Percentiles rank a stretch among this genome's conserved stretches.
Evolutionary conservation across 805 yeast genomes (phyloP).

Genomic region (Saccharomycopsis fibuligera): DNA sequence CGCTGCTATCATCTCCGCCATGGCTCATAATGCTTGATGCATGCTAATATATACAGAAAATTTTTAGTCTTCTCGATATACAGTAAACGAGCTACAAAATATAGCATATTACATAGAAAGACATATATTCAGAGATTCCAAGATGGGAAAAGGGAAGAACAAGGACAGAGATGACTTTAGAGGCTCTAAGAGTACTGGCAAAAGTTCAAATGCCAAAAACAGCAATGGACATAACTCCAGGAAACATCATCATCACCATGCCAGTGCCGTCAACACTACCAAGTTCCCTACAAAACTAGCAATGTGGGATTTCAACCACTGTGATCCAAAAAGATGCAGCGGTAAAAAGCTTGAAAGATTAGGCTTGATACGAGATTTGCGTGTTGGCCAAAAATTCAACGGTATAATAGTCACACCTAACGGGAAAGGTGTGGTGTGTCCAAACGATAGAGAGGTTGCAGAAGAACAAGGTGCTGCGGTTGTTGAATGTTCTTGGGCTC

Average conservation of each 20-base stretch:
- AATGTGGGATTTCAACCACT: constrained; percentile 99
- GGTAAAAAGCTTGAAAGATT: constrained; percentile 90
- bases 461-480: constrained; percentile 89
- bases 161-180: constrained; percentile 19
- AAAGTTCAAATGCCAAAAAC: constrained; percentile 1
- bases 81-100: too few relatives aligned
- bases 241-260: constrained; percentile 3
- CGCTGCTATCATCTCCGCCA: too few relatives aligned
- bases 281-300: constrained; percentile 81
- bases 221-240: constrained; percentile 18
- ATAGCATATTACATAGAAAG: too few relatives aligned
- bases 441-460: constrained; percentile 72
- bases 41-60: too few relatives aligned
- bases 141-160: constrained; percentile 49
- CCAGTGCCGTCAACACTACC: constrained; percentile 26
- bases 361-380: constrained; percentile 69
- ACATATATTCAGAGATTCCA: too few relatives aligned
- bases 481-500: constrained; percentile 98
- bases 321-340: constrained; percentile 96
- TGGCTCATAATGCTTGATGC: too few relatives aligned
- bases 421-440: constrained; percentile 86
- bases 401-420: constrained; percentile 93
- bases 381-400: constrained; percentile 89
- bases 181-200: background rate
- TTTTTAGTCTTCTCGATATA: too few relatives aligned